phyloP scores from a whole-genome alignment of 2,329 filamentous ascomycete species.

The Aspergillus intermedius region DNA sequence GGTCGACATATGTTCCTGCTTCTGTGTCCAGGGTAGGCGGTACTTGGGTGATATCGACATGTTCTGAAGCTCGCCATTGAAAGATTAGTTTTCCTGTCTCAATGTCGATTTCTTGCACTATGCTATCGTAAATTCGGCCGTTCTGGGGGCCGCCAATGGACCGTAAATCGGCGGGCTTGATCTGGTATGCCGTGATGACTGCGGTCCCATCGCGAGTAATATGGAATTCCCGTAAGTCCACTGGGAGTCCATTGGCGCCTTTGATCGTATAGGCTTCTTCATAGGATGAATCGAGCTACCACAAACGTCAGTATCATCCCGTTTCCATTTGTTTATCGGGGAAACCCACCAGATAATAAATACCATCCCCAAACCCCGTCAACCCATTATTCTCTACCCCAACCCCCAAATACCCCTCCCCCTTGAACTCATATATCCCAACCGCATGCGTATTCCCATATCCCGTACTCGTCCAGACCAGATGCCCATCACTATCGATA shows the following conservation, averaged over 20 bases:
- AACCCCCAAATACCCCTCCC: constrained; percentile 43
- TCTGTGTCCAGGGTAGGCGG: constrained; percentile 7
- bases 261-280: constrained; percentile 30
- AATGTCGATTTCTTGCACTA: constrained; percentile 44
- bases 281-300: constrained; percentile 26
- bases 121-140: constrained; percentile 37
- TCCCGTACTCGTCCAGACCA: constrained; percentile 39
- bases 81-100: constrained; percentile 40
- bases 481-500: constrained; percentile 37
- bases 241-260: constrained; percentile 30
- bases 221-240: constrained; percentile 41
- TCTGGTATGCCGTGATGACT: constrained; percentile 37
- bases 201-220: constrained; percentile 40
- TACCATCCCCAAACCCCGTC: constrained; percentile 42
- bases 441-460: constrained; percentile 41
- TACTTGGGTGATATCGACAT: constrained; percentile 28
- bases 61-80: constrained; percentile 44
- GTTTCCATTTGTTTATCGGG: constrained; percentile 4
- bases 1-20: constrained; percentile 1
- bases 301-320: constrained; percentile 20
- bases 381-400: constrained; percentile 44
- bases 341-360: constrained; percentile 40
- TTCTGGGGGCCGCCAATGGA: constrained; percentile 27
- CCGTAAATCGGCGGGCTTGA: constrained; percentile 33
- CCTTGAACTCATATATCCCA: constrained; percentile 40